Percentiles rank a stretch among this genome's conserved stretches.
Conservation (phyloP, 2,329 filamentous ascomycete genomes). For the Xylariaceae sp. region DNA sequence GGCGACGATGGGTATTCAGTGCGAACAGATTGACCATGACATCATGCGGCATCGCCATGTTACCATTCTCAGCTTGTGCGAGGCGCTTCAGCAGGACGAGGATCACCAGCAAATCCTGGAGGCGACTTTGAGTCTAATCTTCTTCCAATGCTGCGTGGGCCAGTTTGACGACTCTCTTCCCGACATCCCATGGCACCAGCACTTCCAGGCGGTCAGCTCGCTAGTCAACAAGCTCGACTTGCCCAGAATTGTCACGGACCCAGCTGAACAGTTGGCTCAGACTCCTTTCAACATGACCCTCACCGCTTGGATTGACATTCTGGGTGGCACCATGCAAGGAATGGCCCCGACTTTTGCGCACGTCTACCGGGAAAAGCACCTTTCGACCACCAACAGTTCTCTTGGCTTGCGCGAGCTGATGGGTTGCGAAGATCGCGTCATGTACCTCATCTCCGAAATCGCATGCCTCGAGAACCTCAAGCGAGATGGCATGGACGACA, state of each 20-base stretch:
- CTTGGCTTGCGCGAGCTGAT: constrained; percentile 84
- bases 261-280: constrained; percentile 53
- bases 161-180: constrained; percentile 76
- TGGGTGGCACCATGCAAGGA: constrained; percentile 88
- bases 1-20: constrained; percentile 60
- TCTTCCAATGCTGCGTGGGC: constrained; percentile 91
- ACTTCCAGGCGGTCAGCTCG: constrained; percentile 86
- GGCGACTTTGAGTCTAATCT: constrained; percentile 89
- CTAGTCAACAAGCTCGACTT: constrained; percentile 82
- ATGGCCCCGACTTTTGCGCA: constrained; percentile 83
- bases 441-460: constrained; percentile 98
- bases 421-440: constrained; percentile 94
- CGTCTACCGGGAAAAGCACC: constrained; percentile 91
- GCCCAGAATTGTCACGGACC: constrained; percentile 59
- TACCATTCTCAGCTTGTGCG: constrained; percentile 79
- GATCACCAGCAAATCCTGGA: constrained; percentile 86
- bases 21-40: constrained; percentile 76
- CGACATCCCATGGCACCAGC: constrained; percentile 94
- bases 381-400: constrained; percentile 56
- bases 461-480: constrained; percentile 91
- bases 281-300: constrained; percentile 94
- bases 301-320: constrained; percentile 92
- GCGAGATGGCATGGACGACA: constrained; percentile 74
- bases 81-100: constrained; percentile 71
- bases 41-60: constrained; percentile 89